Conservation (phyloP, 345 rosid genomes). For the Hibiscus syriacus region DNA sequence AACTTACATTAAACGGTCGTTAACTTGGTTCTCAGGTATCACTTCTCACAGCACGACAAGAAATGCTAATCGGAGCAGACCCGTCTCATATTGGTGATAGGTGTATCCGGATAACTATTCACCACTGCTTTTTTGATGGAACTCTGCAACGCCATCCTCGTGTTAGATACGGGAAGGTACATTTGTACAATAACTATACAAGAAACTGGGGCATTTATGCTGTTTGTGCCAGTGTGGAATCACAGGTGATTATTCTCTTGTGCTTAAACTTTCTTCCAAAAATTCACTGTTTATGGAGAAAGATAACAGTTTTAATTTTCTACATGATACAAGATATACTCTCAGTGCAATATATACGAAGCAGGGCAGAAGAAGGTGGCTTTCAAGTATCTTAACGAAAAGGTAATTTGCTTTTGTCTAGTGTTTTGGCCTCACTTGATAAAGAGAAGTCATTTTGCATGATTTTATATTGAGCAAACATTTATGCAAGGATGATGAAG, state of each 20-base stretch:
- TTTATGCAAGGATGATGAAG: not conserved
- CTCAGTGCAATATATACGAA: constrained; percentile 93
- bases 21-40: constrained; percentile 47
- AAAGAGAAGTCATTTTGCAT: not conserved
- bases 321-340: constrained; percentile 51
- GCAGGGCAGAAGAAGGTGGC: constrained; percentile 86
- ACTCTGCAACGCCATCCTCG: constrained; percentile 94
- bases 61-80: constrained; percentile 83
- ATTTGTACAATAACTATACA: constrained; percentile 82
- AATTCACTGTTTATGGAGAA: not conserved
- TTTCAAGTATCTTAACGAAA: constrained; percentile 74
- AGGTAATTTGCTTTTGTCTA: constrained; percentile 31
- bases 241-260: constrained; percentile 48
- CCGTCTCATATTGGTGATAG: constrained; percentile 67
- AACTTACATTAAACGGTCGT: not conserved
- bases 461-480: not conserved
- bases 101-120: constrained; percentile 82
- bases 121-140: constrained; percentile 90
- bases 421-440: not conserved
- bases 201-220: constrained; percentile 91
- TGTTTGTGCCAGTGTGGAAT: constrained; percentile 84
- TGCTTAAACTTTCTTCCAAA: not conserved
- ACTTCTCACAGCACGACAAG: constrained; percentile 76
- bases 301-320: constrained; percentile 4
- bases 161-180: constrained; percentile 78